A percentile compares a stretch with the other conserved stretches of the same genome.
phyloP scores from a whole-genome alignment of 768 basidiomycete genomes.

The Lactarius sanguifluus region DNA sequence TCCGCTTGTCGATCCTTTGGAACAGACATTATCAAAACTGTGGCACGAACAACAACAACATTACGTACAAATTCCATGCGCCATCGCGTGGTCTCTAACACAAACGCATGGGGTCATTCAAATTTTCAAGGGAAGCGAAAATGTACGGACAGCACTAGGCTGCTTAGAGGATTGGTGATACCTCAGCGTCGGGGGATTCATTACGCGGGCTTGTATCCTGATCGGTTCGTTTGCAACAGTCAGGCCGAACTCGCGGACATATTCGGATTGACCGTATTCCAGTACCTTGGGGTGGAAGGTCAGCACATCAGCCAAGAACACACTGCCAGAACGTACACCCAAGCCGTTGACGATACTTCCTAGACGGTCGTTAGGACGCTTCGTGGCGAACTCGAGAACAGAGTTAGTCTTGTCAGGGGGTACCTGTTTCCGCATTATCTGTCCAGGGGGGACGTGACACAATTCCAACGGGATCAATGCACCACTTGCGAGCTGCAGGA shows the following conservation, averaged over 20 bases:
- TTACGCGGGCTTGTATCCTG: slow-evolving; percentile 57
- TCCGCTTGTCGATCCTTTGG: slow-evolving; percentile 67
- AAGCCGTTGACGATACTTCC: slow-evolving; percentile 54
- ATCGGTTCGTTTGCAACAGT: slow-evolving; percentile 55
- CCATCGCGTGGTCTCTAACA: slow-evolving; percentile 61
- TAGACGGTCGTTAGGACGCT: slow-evolving; percentile 58
- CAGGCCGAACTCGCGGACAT: slow-evolving; percentile 69
- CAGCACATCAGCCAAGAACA: background rate
- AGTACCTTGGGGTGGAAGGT: slow-evolving; percentile 45
- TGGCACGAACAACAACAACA: no score
- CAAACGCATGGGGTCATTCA: background rate
- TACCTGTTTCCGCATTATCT: slow-evolving; percentile 71
- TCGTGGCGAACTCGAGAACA: slow-evolving; percentile 67
- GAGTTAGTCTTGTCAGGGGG: slow-evolving; percentile 64
- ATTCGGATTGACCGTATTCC: slow-evolving; percentile 47
- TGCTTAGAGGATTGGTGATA: slow-evolving; percentile 62
- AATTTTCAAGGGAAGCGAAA: background rate
- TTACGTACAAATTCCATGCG: slow-evolving; percentile 71
- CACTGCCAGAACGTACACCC: slow-evolving; percentile 38
- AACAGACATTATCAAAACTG: background rate
- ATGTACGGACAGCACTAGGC: slow-evolving; percentile 52
- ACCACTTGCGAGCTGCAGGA: slow-evolving; percentile 52
- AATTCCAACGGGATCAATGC: slow-evolving; percentile 69
- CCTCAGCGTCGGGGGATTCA: slow-evolving; percentile 62
- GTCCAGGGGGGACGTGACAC: slow-evolving; percentile 60